Evolutionary conservation across 495 filamentous ascomycete species (phyloP).

Genomic region (Recurvomyces mirabilis): DNA sequence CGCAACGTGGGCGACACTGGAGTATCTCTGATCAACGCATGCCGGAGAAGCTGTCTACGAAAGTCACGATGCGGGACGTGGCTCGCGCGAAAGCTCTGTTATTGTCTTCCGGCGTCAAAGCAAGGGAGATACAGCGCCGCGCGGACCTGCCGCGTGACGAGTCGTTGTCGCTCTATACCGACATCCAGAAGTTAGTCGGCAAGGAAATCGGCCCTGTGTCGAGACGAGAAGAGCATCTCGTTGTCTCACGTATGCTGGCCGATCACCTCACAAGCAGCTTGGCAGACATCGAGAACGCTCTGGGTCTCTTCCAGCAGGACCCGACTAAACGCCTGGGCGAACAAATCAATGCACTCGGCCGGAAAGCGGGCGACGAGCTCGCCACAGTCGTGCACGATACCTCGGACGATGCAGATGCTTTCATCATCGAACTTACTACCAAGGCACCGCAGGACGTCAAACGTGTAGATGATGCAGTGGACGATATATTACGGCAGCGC

Average conservation of each 20-base stretch:
- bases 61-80: conserved; percentile 53
- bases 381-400: conserved; percentile 51
- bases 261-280: conserved; percentile 45
- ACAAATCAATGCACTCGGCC: conserved; percentile 40
- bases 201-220: conserved; percentile 34
- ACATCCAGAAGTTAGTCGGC: conserved; percentile 26
- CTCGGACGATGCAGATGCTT: conserved; percentile 65
- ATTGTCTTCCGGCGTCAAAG: conserved; percentile 75
- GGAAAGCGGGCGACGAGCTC: conserved; percentile 43
- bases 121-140: conserved; percentile 60
- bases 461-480: conserved; percentile 63
- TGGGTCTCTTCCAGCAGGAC: conserved; percentile 39
- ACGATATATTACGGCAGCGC: conserved; percentile 55
- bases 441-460: conserved; percentile 66
- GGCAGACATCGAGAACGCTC: conserved; percentile 41
- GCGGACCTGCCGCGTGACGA: conserved; percentile 36
- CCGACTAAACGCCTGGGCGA: conserved; percentile 37
- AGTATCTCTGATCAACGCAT: conserved; percentile 51
- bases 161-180: conserved; percentile 34
- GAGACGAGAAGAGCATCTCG: conserved; percentile 51
- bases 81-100: conserved; percentile 63
- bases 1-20: conserved; percentile 41
- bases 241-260: conserved; percentile 55
- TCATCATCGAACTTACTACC: conserved; percentile 60
- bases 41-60: conserved; percentile 30